Percentiles rank a stretch among this genome's conserved stretches.
phyloP scores from a whole-genome alignment of 140 eudicot species.

The Erigeron philadelphicus region DNA sequence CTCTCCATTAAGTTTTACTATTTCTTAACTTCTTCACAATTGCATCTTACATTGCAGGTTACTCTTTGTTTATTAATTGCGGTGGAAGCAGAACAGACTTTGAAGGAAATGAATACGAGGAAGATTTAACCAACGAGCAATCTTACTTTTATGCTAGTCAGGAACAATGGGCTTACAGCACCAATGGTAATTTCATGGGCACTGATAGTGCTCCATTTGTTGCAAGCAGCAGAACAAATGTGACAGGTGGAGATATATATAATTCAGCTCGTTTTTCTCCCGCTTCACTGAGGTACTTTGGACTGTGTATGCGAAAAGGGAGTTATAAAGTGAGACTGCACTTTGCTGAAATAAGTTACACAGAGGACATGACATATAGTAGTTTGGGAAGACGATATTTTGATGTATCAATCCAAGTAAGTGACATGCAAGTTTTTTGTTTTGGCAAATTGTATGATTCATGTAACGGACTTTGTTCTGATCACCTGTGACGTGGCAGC shows the following conservation, averaged over 20 bases:
- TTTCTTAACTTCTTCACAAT: not conserved
- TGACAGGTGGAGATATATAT: constrained; percentile 35
- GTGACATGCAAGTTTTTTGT: constrained; percentile 16
- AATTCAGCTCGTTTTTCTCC: constrained; percentile 74
- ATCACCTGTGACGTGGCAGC: not conserved
- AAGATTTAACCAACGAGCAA: constrained; percentile 33
- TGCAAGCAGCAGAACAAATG: constrained; percentile 13
- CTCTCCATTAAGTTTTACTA: not conserved
- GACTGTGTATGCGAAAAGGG: constrained; percentile 60
- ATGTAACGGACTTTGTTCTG: not conserved
- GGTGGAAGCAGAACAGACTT: constrained; percentile 46
- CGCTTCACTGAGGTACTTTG: constrained; percentile 69
- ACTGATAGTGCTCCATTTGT: constrained; percentile 25
- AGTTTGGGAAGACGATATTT: constrained; percentile 77
- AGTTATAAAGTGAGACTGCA: constrained; percentile 78
- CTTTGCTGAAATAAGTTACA: constrained; percentile 74
- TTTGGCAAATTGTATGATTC: not conserved
- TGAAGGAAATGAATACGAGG: constrained; percentile 57
- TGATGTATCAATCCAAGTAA: constrained; percentile 81
- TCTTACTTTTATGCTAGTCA: constrained; percentile 39
- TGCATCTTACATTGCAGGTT: constrained; percentile 35
- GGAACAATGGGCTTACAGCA: constrained; percentile 72
- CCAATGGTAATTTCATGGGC: constrained; percentile 52
- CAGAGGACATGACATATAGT: constrained; percentile 41
- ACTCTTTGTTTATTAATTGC: constrained; percentile 64